phyloP scores from a whole-genome alignment of 1,284 basidiomycete species.

The Tylopilus sp. region DNA sequence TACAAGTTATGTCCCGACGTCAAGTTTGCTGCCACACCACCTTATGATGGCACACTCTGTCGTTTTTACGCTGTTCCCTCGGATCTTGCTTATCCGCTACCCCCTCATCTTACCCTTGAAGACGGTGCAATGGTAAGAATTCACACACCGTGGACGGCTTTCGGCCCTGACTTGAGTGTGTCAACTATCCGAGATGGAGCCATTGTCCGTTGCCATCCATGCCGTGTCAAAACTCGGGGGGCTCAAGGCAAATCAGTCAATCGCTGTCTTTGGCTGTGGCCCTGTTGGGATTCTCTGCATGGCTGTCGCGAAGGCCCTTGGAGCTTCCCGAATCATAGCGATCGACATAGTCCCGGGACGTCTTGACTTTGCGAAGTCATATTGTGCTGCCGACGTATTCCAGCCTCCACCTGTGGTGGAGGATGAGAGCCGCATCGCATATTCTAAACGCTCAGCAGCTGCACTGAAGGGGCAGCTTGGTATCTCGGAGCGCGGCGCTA shows the following conservation, averaged over 20 bases:
- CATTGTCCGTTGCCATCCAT: conserved; percentile 89
- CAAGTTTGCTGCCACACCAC: conserved; percentile 85
- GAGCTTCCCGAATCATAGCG: conserved; percentile 76
- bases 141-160: background rate
- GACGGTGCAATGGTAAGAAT: conserved; percentile 75
- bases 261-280: conserved; percentile 86
- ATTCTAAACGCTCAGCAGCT: conserved; percentile 65
- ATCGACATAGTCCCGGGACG: conserved; percentile 83
- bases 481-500: conserved; percentile 56
- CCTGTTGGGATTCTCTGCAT: conserved; percentile 91
- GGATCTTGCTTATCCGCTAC: conserved; percentile 72
- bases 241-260: conserved; percentile 68
- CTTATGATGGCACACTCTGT: conserved; percentile 82
- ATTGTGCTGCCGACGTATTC: conserved; percentile 85
- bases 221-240: conserved; percentile 77
- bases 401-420: conserved; percentile 60
- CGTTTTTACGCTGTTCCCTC: conserved; percentile 78
- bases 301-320: conserved; percentile 89
- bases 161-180: background rate
- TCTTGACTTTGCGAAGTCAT: conserved; percentile 82
- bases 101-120: conserved; percentile 71
- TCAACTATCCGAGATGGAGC: conserved; percentile 72
- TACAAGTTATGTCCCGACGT: conserved; percentile 71
- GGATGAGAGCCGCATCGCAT: conserved; percentile 65
- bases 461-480: conserved; percentile 55